phyloP scores from a whole-genome alignment of 331 rosid genomes.

The Quercus tomentella region DNA sequence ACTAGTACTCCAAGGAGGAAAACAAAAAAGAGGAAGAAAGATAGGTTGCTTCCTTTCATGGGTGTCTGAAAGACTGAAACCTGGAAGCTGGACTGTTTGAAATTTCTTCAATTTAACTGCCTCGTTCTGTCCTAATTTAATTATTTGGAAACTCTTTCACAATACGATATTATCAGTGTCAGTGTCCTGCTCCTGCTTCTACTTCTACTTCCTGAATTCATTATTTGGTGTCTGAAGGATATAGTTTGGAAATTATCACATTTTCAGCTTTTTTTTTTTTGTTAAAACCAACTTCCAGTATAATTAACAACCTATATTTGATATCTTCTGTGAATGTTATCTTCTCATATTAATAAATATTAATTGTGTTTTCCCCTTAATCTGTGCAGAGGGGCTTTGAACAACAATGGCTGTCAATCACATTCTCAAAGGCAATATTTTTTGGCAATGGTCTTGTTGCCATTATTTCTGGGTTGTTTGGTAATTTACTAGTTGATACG shows the following conservation, averaged over 20 bases:
- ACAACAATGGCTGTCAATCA: slow-evolving; percentile 90
- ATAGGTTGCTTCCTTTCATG: background rate
- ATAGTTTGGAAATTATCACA: background rate
- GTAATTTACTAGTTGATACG: slow-evolving; percentile 83
- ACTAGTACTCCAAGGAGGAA: background rate
- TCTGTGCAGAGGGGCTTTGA: slow-evolving; percentile 85
- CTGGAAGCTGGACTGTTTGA: too few relatives aligned
- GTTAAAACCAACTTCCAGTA: background rate
- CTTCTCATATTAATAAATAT: slow-evolving; percentile 25
- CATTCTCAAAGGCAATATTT: slow-evolving; percentile 97
- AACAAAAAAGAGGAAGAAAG: background rate
- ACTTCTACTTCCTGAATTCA: background rate
- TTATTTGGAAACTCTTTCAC: background rate
- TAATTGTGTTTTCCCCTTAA: slow-evolving; percentile 10
- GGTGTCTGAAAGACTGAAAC: background rate
- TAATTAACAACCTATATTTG: background rate
- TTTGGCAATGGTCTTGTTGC: slow-evolving; percentile 98
- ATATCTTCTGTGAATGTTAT: slow-evolving; percentile 3
- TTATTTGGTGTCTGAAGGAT: background rate
- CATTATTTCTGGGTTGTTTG: slow-evolving; percentile 85
- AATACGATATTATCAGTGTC: background rate
- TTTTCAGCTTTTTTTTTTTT: background rate
- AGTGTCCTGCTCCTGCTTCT: background rate
- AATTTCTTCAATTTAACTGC: background rate
- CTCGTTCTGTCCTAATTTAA: background rate